These are phyloP conservation scores for Trichoderma semiorbis DNA, from an alignment of 2,329 filamentous ascomycete genomes.

Conservation along the genomic window DNA sequence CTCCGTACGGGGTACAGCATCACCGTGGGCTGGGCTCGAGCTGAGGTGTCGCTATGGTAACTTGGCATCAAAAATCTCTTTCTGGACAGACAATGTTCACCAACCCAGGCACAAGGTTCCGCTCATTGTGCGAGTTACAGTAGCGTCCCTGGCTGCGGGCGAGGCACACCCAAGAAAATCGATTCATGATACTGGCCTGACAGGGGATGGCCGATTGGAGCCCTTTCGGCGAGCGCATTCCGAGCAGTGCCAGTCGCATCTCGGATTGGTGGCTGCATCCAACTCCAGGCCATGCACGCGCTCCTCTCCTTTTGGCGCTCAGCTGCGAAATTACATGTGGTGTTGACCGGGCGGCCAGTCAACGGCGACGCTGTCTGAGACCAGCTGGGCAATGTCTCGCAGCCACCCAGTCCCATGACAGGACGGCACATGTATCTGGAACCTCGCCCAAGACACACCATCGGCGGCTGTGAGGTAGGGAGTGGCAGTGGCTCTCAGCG, in stretches of 20 bases:
- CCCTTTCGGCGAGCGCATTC: conserved; percentile 9
- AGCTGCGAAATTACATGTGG: not conserved
- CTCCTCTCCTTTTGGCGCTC: not conserved
- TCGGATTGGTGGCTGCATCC: conserved; percentile 1
- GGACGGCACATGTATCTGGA: conserved; percentile 14
- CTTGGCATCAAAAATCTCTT: not conserved
- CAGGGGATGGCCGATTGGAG: conserved; percentile 4
- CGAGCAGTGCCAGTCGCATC: not conserved
- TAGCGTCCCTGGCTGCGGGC: not conserved
- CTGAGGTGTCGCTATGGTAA: conserved; percentile 11
- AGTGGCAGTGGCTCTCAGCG: conserved; percentile 14
- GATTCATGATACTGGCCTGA: conserved; percentile 1
- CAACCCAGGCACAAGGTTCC: not conserved
- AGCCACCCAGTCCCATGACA: conserved; percentile 18
- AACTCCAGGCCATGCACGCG: not conserved
- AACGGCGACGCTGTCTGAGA: conserved; percentile 2
- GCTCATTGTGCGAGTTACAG: not conserved
- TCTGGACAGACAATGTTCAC: not conserved
- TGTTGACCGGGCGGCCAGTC: conserved; percentile 6
- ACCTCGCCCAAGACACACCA: not conserved
- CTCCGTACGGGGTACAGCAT: not conserved
- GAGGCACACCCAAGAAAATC: not conserved
- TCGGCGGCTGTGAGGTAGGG: conserved; percentile 5
- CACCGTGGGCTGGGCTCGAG: not conserved
- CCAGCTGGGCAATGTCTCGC: conserved; percentile 19